phyloP scores from a whole-genome alignment of 768 basidiomycete genomes.

The Kwoniella shandongensis region DNA sequence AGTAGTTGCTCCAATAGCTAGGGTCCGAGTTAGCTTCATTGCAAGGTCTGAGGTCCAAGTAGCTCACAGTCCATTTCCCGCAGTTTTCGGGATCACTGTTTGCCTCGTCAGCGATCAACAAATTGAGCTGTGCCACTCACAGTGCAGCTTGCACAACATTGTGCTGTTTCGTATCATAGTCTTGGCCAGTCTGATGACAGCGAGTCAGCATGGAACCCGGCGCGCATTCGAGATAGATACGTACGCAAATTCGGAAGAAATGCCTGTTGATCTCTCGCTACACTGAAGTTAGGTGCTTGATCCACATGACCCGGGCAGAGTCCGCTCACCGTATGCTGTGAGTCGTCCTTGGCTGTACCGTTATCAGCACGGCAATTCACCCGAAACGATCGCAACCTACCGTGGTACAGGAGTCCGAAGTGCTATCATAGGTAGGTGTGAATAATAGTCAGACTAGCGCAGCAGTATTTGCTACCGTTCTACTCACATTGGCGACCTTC shows the following conservation, averaged over 20 bases:
- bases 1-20: conserved; percentile 71
- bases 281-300: neutral
- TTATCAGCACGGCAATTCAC: neutral
- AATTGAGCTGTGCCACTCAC: conserved; percentile 18
- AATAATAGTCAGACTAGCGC: no score
- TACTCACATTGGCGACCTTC: conserved; percentile 47
- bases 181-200: conserved; percentile 31
- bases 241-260: conserved; percentile 40
- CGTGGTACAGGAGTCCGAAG: conserved; percentile 77
- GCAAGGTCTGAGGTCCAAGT: neutral
- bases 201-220: neutral
- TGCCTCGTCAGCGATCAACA: neutral
- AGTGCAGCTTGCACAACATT: conserved; percentile 33
- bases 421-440: no score
- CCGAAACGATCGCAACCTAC: conserved; percentile 54
- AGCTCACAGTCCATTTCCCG: conserved; percentile 51
- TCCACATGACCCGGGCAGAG: no score
- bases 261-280: conserved; percentile 36
- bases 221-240: neutral
- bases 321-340: conserved; percentile 62
- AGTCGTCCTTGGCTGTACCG: conserved; percentile 64
- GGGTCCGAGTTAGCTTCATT: no score
- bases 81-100: conserved; percentile 43
- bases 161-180: conserved; percentile 29
- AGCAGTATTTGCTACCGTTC: no score